Conservation (phyloP, 2,329 filamentous ascomycete species). For the Cryphonectria radicalis region DNA sequence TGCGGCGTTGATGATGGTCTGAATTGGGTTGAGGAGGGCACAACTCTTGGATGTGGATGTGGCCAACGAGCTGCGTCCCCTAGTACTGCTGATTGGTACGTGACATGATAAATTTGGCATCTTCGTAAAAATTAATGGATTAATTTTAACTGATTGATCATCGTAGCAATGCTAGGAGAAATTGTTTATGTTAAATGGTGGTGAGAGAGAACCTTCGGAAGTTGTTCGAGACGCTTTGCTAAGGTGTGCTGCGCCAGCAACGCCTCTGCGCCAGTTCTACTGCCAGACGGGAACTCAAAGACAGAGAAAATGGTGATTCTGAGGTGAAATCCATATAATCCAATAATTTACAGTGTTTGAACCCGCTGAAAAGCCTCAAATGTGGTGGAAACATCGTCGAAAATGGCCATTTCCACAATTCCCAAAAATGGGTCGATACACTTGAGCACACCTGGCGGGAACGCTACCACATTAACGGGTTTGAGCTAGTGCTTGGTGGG, state of each 20-base stretch:
- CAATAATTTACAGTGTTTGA: not conserved
- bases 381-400: not conserved
- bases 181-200: not conserved
- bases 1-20: not conserved
- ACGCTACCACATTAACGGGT: conserved; percentile 6
- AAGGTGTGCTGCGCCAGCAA: not conserved
- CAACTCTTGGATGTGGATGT: not conserved
- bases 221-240: not conserved
- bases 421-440: not conserved
- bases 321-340: not conserved
- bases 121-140: not conserved
- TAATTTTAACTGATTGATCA: not conserved
- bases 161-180: not conserved
- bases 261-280: not conserved
- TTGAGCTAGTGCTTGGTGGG: not conserved
- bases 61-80: not conserved
- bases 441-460: not conserved
- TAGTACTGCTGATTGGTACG: not conserved
- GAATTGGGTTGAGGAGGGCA: not conserved
- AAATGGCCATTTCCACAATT: not conserved
- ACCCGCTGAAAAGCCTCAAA: not conserved
- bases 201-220: not conserved
- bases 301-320: not conserved
- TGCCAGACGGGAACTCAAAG: not conserved
- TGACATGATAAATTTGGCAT: not conserved